Conservation (phyloP, 2,329 filamentous ascomycete species). For the Xylaria arbuscula region DNA sequence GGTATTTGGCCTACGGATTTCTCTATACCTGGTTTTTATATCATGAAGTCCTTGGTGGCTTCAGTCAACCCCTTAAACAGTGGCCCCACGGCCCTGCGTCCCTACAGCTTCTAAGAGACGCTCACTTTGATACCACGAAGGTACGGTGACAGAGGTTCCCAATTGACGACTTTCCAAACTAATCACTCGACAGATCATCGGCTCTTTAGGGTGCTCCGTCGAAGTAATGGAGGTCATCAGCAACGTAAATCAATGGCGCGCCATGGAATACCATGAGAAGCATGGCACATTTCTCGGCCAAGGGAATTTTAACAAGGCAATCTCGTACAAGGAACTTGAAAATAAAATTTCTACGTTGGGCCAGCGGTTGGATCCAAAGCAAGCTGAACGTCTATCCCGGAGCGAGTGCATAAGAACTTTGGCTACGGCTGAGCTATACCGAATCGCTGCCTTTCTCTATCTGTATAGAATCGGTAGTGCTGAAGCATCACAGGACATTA, state of each 20-base stretch:
- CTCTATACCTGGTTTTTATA: constrained; percentile 61
- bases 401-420: constrained; percentile 48
- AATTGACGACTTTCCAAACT: constrained; percentile 14
- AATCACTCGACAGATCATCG: constrained; percentile 55
- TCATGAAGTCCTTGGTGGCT: constrained; percentile 59
- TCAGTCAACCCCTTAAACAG: constrained; percentile 53
- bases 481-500: constrained; percentile 45
- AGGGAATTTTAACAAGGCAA: constrained; percentile 44
- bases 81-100: constrained; percentile 45
- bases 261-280: constrained; percentile 48
- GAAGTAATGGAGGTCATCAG: constrained; percentile 59
- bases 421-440: constrained; percentile 63
- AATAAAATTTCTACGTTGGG: constrained; percentile 44
- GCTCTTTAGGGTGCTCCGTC: constrained; percentile 59
- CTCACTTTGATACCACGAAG: constrained; percentile 48
- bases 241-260: constrained; percentile 53
- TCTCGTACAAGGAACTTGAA: constrained; percentile 47
- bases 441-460: constrained; percentile 60
- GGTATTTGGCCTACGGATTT: constrained; percentile 52
- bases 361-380: constrained; percentile 47
- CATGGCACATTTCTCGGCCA: constrained; percentile 43
- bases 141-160: constrained; percentile 39
- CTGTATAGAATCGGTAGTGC: constrained; percentile 48
- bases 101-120: constrained; percentile 47
- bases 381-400: constrained; percentile 47